These are phyloP conservation scores for Xerocomus spinulosus DNA, from an alignment of 768 basidiomycete genomes.

Conservation along the genomic window DNA sequence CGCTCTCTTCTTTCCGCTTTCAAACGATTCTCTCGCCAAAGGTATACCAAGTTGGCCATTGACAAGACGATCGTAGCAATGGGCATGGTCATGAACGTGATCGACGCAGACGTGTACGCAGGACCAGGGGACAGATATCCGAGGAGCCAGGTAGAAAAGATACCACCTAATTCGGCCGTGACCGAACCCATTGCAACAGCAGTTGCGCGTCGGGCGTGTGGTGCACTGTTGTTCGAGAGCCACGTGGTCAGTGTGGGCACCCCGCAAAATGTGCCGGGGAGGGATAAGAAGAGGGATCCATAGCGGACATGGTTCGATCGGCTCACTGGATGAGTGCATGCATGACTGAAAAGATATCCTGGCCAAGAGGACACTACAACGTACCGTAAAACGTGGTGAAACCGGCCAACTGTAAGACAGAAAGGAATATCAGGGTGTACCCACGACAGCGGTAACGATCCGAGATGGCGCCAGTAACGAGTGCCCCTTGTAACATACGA, in stretches of 20 bases:
- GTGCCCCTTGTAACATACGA: slow-evolving; percentile 19
- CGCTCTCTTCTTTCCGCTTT: slow-evolving; percentile 37
- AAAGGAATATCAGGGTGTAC: slow-evolving; percentile 40
- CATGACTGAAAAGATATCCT: background rate
- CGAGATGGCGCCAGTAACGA: slow-evolving; percentile 41
- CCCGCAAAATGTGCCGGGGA: slow-evolving; percentile 46
- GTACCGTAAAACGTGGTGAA: slow-evolving; percentile 52
- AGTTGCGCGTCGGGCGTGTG: slow-evolving; percentile 53
- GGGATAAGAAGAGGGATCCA: slow-evolving; percentile 52
- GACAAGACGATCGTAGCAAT: slow-evolving; percentile 36
- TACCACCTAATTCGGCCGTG: slow-evolving; percentile 53
- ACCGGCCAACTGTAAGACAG: slow-evolving; percentile 42
- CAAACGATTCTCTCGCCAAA: slow-evolving; percentile 41
- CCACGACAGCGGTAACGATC: slow-evolving; percentile 53
- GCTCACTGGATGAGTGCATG: slow-evolving; percentile 7
- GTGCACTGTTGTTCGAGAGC: slow-evolving; percentile 58
- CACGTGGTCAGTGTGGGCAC: slow-evolving; percentile 53
- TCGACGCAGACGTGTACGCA: slow-evolving; percentile 45
- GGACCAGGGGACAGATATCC: slow-evolving; percentile 48
- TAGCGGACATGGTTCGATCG: slow-evolving; percentile 38
- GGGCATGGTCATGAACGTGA: slow-evolving; percentile 35
- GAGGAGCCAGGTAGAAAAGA: slow-evolving; percentile 58
- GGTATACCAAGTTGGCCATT: slow-evolving; percentile 36
- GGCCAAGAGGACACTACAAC: slow-evolving; percentile 4
- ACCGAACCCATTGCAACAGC: slow-evolving; percentile 51